Conservation (phyloP, 768 basidiomycete species). For the Lentinus brumalis region DNA sequence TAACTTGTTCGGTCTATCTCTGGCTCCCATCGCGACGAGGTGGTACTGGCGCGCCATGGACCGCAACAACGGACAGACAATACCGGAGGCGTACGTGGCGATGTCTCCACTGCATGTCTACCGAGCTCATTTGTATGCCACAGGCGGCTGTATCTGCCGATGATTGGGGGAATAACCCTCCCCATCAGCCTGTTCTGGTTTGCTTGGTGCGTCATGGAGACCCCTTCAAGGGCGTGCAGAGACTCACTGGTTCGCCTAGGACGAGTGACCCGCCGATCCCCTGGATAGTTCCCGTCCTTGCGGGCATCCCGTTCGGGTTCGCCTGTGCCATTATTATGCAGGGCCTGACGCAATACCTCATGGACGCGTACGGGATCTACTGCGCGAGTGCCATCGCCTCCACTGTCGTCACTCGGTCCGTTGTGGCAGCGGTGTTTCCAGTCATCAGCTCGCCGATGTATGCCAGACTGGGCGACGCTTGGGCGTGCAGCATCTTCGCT, state of each 20-base stretch:
- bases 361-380: conserved; percentile 70
- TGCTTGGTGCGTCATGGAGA: conserved; percentile 49
- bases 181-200: conserved; percentile 70
- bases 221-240: not conserved
- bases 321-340: conserved; percentile 68
- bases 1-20: conserved; percentile 49
- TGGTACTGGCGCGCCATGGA: conserved; percentile 54
- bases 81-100: conserved; percentile 58
- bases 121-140: not conserved
- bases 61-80: conserved; percentile 49
- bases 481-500: conserved; percentile 59
- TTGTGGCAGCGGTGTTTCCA: conserved; percentile 65
- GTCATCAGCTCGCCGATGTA: conserved; percentile 58
- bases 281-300: conserved; percentile 70
- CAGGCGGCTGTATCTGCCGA: conserved; percentile 62
- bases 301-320: conserved; percentile 66
- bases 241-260: conserved; percentile 35
- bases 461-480: conserved; percentile 50
- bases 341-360: conserved; percentile 66
- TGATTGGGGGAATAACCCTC: conserved; percentile 51
- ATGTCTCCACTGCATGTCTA: not conserved
- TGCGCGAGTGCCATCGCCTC: conserved; percentile 70
- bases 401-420: conserved; percentile 65
- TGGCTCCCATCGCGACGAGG: conserved; percentile 56
- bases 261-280: conserved; percentile 53